Conservation (phyloP, 2,329 filamentous ascomycete species). For the Diaporthe sp. region DNA sequence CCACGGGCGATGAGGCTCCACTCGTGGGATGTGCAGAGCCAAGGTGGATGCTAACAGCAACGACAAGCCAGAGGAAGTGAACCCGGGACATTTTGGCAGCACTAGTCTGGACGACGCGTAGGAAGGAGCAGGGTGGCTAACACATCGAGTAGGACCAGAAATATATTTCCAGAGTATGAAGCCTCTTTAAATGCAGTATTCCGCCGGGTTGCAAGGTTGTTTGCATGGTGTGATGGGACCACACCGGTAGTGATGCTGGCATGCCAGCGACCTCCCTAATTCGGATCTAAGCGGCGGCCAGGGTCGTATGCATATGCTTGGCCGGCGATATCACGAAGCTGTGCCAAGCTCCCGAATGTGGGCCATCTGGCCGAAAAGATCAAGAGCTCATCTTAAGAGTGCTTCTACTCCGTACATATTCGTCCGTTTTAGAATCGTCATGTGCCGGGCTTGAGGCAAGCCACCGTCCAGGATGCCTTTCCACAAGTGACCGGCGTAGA, state of each 20-base stretch:
- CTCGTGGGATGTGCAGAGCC: not conserved
- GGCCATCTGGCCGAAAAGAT: not conserved
- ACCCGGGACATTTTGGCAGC: not conserved
- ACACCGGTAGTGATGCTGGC: not conserved
- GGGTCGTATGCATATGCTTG: slow-evolving; percentile 7
- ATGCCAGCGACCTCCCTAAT: slow-evolving; percentile 1
- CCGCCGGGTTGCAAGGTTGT: not conserved
- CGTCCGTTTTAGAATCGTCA: not conserved
- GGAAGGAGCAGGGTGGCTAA: not conserved
- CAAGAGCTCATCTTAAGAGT: not conserved
- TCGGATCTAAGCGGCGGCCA: not conserved
- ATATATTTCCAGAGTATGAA: accelerated
- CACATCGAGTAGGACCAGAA: not conserved
- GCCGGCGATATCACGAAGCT: not conserved
- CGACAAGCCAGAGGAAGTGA: not conserved
- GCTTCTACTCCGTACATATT: not conserved
- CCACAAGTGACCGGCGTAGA: not conserved
- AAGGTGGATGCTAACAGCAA: not conserved
- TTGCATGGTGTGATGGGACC: not conserved
- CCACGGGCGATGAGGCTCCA: too few species aligned
- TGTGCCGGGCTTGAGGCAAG: not conserved
- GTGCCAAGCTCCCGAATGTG: not conserved
- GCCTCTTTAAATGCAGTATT: not conserved
- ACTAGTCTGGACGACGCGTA: not conserved
- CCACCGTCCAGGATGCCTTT: too few species aligned